A percentile compares a stretch with the other conserved stretches of the same genome.
phyloP scores from a whole-genome alignment of 2,329 filamentous ascomycete genomes.

The Dissoconium aciculare region DNA sequence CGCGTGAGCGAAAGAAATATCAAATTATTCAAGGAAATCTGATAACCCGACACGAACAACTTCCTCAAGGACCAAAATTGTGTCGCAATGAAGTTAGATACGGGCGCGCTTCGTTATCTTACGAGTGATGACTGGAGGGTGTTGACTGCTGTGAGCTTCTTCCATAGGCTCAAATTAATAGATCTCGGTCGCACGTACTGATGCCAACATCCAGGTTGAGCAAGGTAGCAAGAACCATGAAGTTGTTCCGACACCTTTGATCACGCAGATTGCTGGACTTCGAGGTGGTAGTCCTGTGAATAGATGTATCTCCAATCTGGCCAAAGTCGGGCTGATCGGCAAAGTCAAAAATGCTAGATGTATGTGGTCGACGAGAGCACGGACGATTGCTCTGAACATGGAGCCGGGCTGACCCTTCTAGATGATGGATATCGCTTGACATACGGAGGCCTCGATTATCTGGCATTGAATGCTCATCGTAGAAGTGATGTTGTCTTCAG shows the following conservation, averaged over 20 bases:
- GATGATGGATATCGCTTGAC: slow-evolving; percentile 92
- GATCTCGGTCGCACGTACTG: background rate
- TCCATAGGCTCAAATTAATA: background rate
- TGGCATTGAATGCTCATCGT: slow-evolving; percentile 83
- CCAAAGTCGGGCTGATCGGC: slow-evolving; percentile 82
- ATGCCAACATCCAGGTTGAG: slow-evolving; percentile 51
- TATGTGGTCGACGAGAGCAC: no score
- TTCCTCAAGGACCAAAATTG: no score
- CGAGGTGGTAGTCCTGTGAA: slow-evolving; percentile 63
- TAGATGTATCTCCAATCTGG: slow-evolving; percentile 74
- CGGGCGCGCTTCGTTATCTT: slow-evolving; percentile 83
- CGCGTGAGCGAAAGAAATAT: no score
- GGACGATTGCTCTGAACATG: no score
- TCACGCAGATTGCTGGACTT: slow-evolving; percentile 68
- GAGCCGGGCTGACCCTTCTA: no score
- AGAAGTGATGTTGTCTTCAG: slow-evolving; percentile 71
- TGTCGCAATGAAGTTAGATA: slow-evolving; percentile 78
- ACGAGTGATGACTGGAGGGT: slow-evolving; percentile 89
- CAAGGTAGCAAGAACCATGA: slow-evolving; percentile 93
- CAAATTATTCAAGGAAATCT: no score
- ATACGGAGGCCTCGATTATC: slow-evolving; percentile 92
- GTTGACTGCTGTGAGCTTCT: slow-evolving; percentile 61
- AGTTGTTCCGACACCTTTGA: slow-evolving; percentile 79
- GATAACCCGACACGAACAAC: no score
- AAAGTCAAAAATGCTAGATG: slow-evolving; percentile 88